Evolutionary conservation across 371 early-diverging fungal genomes (phyloP), one percentile per base, ranked within the genome.

Genomic region (Blakeslea trispora): DNA sequence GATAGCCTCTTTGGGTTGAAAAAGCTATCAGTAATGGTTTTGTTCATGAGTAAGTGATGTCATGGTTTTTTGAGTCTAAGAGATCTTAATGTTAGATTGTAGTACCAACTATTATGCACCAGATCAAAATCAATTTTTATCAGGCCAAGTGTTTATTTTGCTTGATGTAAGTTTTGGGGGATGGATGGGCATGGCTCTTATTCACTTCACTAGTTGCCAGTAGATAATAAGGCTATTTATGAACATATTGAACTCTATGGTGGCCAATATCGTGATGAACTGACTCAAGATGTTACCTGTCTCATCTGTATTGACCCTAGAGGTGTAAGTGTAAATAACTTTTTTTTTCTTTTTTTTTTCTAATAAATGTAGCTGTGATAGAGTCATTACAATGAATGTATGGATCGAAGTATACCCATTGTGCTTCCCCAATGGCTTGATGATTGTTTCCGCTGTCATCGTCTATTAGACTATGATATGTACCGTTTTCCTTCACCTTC

Each of bases 381-480:
- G 81, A 58, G 57, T 34, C 79, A 80, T 41, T 86, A 85, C 58
- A 74, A 78, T 24, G 72, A 74, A 46, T 78, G 68, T 1, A 69
- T 74, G 32, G 61, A 77, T 24, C 45, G 77, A 50, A 73, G 71
- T 7, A 83, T 88, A 40, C 81, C 72, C 41, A 65, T 85, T 3
- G 81, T 94, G 5, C 69, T 90, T 14, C 91, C 93, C 8, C 91
- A 91, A 51, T 94, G 88, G 84, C 75, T 93, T 52, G 87, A 91
- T 56, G 85, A 85, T 44, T 88, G 91, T 63, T 66, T 90, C 31
- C 82, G 84, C 34, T 55, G 87, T 23, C 46, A 48, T 10, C 19
- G 44, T 23, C 47, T 15, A 15, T 3, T 60, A 5, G 53, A 53
- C 17, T 34, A 21, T 11, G 45, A 42, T 14, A 10, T 28, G 1